Conservation (phyloP, 2,329 filamentous ascomycete species). For the Trichophyton equinum region DNA sequence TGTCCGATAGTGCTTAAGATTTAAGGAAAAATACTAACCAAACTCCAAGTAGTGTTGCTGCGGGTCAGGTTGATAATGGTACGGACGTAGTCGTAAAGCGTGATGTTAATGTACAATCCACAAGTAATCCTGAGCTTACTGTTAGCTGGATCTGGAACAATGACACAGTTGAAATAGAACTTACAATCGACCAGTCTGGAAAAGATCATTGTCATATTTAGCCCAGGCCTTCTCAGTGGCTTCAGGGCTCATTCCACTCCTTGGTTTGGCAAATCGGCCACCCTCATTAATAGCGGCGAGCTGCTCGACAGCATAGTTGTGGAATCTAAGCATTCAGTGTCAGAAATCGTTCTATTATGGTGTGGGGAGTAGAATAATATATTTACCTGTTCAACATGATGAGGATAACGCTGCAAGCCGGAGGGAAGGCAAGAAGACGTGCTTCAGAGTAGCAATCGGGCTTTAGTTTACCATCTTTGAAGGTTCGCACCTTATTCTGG, state of each 20-base stretch:
- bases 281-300: conserved; percentile 35
- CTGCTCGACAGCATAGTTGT: conserved; percentile 29
- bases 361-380: conserved; percentile 40
- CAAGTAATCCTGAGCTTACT: conserved; percentile 16
- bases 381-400: conserved; percentile 36
- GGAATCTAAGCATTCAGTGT: conserved; percentile 27
- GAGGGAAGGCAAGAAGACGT: conserved; percentile 23
- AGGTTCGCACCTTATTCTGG: conserved; percentile 26
- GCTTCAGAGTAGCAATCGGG: conserved; percentile 27
- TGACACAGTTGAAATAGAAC: neutral
- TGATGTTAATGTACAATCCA: conserved; percentile 25
- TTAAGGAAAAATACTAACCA: conserved; percentile 14
- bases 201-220: conserved; percentile 26
- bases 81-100: conserved; percentile 25
- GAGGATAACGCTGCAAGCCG: conserved; percentile 24
- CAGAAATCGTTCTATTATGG: neutral
- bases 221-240: conserved; percentile 25
- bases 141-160: conserved; percentile 2
- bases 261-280: conserved; percentile 22
- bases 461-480: conserved; percentile 29
- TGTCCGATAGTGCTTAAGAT: neutral
- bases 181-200: conserved; percentile 24
- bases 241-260: conserved; percentile 10
- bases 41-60: conserved; percentile 32
- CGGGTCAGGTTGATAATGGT: conserved; percentile 26